Base-by-base conservation (phyloP, 1,284 basidiomycete genomes). In the Irpex rosettiformis region DNA sequence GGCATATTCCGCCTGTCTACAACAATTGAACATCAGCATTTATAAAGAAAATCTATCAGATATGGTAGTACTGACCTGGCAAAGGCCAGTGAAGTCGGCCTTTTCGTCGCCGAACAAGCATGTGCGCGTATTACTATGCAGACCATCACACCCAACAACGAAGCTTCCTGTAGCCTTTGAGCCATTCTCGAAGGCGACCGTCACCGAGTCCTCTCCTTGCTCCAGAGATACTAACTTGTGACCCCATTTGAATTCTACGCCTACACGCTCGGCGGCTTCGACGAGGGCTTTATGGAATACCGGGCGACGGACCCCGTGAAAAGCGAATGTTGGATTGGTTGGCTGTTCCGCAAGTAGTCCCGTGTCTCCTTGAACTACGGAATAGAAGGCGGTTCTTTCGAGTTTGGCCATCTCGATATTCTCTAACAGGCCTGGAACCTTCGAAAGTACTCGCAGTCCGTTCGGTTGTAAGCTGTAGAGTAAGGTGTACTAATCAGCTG, bases 61-160 rank as follows among this genome's bases (percentile, higher is more conserved):
- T 25, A 48, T 18, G 18, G 10, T 13, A 21, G 22, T 4, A 61
- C 66, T 30, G 52, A 77, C 78, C 71, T 79, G 78, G 0, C 69
- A 72, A 24, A 78, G 62, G 0, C 77, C 78, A 3, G 76, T 77
- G 59, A 72, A 80, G 18, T 67, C 60, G 4, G 73, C 72, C 18
- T 67, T 60, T 61, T 76, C 71, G 58, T 72, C 65, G 2, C 78
- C 78, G 58, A 79, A 79, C n/a, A 80, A 66, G 13, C 67, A 66
- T 24, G 62, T 64, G 1, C 78, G 71, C 16, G 77, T 75, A 49
- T 69, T 72, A 59, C 77, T 78, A 61, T 80, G 79, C 59, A 80
- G 65, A 6, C 79, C 79, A 61, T 80, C 79, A 61, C 77, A 79
- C 13, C 78, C 79, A 4, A 79, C 69, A 8, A 79, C 71, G 58